Percentiles rank a stretch among this genome's conserved stretches.
Conservation (phyloP, 75 land plant genomes). For the Cunninghamia lanceolata region DNA sequence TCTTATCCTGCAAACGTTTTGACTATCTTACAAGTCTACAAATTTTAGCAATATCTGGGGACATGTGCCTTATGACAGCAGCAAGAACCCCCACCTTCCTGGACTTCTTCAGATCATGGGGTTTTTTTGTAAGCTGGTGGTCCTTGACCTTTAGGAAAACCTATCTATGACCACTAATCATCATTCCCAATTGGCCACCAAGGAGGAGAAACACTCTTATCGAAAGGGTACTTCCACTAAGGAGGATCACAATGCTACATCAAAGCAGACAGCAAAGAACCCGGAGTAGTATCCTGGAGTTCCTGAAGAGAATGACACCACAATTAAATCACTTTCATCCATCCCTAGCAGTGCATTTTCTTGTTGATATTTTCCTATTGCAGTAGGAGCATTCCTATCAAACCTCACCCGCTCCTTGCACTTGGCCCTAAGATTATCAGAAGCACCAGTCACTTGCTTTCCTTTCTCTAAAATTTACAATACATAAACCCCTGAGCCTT, state of each 20-base stretch:
- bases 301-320: constrained; percentile 57
- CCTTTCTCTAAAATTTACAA: constrained; percentile 88
- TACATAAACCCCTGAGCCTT: constrained; percentile 92
- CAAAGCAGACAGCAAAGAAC: constrained; percentile 82
- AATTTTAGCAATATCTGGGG: constrained; percentile 72
- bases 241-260: too few species aligned
- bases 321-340: constrained; percentile 20
- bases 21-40: constrained; percentile 78
- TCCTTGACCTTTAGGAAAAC: constrained; percentile 73
- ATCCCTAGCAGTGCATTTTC: constrained; percentile 46
- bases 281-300: constrained; percentile 87
- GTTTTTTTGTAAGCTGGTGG: constrained; percentile 89
- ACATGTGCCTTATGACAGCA: too few species aligned
- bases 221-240: constrained; percentile 82
- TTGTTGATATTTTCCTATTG: constrained; percentile 71
- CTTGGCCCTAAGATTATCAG: constrained; percentile 87
- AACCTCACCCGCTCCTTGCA: constrained; percentile 92
- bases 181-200: constrained; percentile 91
- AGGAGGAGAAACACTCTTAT: constrained; percentile 83
- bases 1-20: constrained; percentile 89
- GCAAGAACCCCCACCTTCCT: too few species aligned
- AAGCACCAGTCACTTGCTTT: constrained; percentile 84
- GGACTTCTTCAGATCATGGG: too few species aligned
- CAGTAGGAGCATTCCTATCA: constrained; percentile 85
- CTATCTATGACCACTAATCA: constrained; percentile 79